Conservation (phyloP, 208 protist species). For the Trypanosoma rangeli region DNA sequence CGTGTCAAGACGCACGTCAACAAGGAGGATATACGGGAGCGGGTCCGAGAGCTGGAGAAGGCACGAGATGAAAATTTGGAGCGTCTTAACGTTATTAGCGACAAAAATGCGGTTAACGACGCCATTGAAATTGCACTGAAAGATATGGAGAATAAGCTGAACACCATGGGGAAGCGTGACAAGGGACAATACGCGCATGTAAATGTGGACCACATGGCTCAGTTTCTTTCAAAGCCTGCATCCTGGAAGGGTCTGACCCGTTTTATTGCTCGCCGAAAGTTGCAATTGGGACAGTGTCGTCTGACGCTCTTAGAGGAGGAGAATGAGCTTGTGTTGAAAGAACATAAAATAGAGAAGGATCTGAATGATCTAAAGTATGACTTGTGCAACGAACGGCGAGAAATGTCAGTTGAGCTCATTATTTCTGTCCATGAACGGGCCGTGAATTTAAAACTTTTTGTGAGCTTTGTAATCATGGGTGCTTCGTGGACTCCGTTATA, state of each 20-base stretch:
- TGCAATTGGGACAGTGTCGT: neutral
- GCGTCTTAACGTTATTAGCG: neutral
- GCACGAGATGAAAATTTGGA: neutral
- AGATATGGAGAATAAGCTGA: constrained; percentile 8
- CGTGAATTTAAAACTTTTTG: constrained; percentile 31
- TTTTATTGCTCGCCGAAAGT: constrained; percentile 15
- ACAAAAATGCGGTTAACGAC: constrained; percentile 11
- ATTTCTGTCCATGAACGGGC: constrained; percentile 9
- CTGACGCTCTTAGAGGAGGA: neutral
- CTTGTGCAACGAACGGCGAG: neutral
- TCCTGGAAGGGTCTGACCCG: neutral
- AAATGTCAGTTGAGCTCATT: constrained; percentile 16
- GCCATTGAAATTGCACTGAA: constrained; percentile 11
- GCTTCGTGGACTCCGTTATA: constrained; percentile 48
- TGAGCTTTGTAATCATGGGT: constrained; percentile 41
- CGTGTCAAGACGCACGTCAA: neutral
- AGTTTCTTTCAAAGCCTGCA: constrained; percentile 14
- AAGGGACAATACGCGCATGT: neutral
- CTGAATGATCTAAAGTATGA: constrained; percentile 14
- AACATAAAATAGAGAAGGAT: constrained; percentile 18
- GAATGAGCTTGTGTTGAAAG: neutral
- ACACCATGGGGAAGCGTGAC: constrained; percentile 7
- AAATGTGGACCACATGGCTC: neutral
- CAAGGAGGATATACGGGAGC: constrained; percentile 24
- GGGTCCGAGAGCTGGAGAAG: constrained; percentile 11